Evolutionary conservation across 805 yeast species (phyloP), one percentile per base, ranked within the genome.

Genomic region (Henningerozyma blattae): DNA sequence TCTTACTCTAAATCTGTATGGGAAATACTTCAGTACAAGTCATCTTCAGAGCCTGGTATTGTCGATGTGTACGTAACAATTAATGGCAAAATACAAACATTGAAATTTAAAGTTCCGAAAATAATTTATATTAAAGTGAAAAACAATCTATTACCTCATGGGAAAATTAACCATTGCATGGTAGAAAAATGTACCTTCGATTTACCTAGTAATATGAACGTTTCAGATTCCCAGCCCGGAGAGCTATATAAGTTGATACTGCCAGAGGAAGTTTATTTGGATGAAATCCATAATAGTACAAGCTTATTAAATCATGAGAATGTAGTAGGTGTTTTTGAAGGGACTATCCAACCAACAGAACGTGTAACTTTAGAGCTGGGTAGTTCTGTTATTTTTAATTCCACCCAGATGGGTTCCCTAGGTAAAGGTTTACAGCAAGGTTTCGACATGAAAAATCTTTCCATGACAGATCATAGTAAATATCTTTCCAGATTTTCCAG

Each of bases 361-460:
- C 62, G 95, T 31, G 85, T 85, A 0, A 69, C 85, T 29, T 70
- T 91, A 42, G 79, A 78, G 22, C 59, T 91, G 14, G 97, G 98
- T 3, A 65, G 76, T 17, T 65, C 73, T 13, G 80, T 87, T 15
- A 65, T 66, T 13, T 78, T 87, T 42, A 83, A 75, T 41, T 77
- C 78, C 30, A 62, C 73, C 1, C 65, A 70, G 35, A 70, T 83
- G n/a, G 95, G 96, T 7, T 75, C 86, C 0, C 61, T 93, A 8
- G 94, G 96, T 6, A 72, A 70, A 46, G 94, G 95, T 19, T 60
- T 91, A 37, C 86, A 83, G 45, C 68, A 70, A 38, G 98, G 98
- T 1, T 93, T 93, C 55, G 73, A 79, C 12, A 49, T 70, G 36
- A 71, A 71, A 33, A 75, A 77, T 52, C 55, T 73, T 24, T 59